These are phyloP conservation scores for Rhodotorula sp. DNA, from an alignment of 1,284 basidiomycete species.

Conservation along the genomic window DNA sequence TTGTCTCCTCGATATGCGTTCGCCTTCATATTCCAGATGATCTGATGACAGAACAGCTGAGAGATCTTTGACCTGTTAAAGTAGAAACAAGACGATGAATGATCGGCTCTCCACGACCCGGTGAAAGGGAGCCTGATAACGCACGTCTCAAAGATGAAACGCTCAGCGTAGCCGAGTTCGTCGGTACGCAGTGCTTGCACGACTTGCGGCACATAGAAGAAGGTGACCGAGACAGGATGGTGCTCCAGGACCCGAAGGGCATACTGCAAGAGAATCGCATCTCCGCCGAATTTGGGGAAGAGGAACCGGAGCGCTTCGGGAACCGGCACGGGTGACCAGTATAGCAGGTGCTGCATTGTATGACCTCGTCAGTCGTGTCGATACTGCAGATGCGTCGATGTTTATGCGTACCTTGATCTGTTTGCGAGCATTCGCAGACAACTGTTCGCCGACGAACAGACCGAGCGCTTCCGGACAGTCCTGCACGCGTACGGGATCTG, in stretches of 20 bases:
- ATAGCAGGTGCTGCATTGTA: constrained; percentile 65
- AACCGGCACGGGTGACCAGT: constrained; percentile 88
- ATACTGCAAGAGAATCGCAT: constrained; percentile 89
- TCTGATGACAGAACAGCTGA: constrained; percentile 98
- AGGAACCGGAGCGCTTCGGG: constrained; percentile 74
- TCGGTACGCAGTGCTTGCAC: constrained; percentile 92
- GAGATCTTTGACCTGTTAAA: constrained; percentile 73
- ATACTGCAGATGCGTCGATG: too few species aligned
- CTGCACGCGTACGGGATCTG: constrained; percentile 68
- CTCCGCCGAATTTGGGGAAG: constrained; percentile 68
- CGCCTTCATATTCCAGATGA: constrained; percentile 99
- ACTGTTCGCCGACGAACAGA: constrained; percentile 71
- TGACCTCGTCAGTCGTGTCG: neutral
- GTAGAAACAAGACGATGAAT: neutral
- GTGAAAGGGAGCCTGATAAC: neutral
- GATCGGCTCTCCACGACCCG: neutral
- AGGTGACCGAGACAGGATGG: constrained; percentile 90
- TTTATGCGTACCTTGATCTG: constrained; percentile 66
- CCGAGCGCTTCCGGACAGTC: constrained; percentile 74
- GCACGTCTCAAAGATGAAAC: constrained; percentile 89
- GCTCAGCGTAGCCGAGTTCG: constrained; percentile 77
- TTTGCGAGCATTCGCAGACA: constrained; percentile 59
- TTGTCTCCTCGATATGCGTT: constrained; percentile 92
- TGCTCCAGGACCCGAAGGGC: constrained; percentile 93
- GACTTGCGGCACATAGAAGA: constrained; percentile 99